phyloP scores from a whole-genome alignment of 2,329 filamentous ascomycete species.

The Fusarium xyrophilum region DNA sequence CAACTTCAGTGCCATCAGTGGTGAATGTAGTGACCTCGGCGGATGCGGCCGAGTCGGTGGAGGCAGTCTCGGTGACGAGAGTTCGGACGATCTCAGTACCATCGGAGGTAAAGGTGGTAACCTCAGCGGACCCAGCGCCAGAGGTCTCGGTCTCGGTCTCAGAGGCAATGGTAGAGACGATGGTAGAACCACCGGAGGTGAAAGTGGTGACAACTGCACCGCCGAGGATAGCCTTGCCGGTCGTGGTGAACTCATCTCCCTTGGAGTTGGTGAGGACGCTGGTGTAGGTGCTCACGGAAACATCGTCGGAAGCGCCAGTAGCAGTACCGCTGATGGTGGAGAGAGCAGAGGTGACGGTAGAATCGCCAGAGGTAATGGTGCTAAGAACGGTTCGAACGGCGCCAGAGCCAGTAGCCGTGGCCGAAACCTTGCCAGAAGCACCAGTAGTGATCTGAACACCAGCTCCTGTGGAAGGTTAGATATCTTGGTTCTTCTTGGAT shows the following conservation, averaged over 20 bases:
- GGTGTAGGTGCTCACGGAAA: constrained; percentile 41
- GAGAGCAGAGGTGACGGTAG: constrained; percentile 47
- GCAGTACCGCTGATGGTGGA: constrained; percentile 45
- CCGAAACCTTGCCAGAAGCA: constrained; percentile 32
- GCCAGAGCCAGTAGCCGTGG: constrained; percentile 28
- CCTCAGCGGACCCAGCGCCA: constrained; percentile 11
- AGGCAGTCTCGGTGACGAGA: constrained; percentile 26
- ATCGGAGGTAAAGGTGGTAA: constrained; percentile 34
- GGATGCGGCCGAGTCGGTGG: constrained; percentile 17
- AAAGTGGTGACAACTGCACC: constrained; percentile 32
- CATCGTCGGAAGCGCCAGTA: constrained; percentile 22
- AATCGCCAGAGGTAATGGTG: constrained; percentile 46
- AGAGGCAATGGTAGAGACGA: constrained; percentile 28
- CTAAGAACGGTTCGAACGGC: constrained; percentile 49
- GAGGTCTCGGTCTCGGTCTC: constrained; percentile 14
- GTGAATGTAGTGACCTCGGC: constrained; percentile 34
- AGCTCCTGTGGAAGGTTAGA: constrained; percentile 40
- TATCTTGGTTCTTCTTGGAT: neutral
- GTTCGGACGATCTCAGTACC: constrained; percentile 31
- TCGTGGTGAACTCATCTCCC: constrained; percentile 31
- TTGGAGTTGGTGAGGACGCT: constrained; percentile 38
- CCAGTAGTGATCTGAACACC: constrained; percentile 48
- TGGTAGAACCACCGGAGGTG: constrained; percentile 29
- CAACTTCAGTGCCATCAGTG: constrained; percentile 24
- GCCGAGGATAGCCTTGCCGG: constrained; percentile 26